Conservation (phyloP, 495 filamentous ascomycete species). For the Neurospora sp. region DNA sequence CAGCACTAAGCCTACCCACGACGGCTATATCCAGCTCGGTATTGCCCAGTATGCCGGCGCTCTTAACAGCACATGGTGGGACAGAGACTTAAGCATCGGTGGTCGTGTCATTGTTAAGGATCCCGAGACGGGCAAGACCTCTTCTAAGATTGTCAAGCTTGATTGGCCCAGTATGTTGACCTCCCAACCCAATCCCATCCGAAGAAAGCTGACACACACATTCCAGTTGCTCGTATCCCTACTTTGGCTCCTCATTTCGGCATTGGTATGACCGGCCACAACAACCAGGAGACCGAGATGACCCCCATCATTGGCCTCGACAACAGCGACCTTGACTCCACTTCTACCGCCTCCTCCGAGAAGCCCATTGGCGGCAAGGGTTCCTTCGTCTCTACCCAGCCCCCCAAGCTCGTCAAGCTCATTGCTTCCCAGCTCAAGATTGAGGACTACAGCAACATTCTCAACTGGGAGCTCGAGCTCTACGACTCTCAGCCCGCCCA, state of each 20-base stretch:
- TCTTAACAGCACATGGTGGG: slow-evolving; percentile 85
- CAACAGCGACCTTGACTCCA: slow-evolving; percentile 45
- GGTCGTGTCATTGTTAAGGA: slow-evolving; percentile 80
- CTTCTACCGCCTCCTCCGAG: slow-evolving; percentile 15
- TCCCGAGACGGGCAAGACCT: slow-evolving; percentile 61
- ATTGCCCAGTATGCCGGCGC: slow-evolving; percentile 89
- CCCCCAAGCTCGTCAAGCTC: slow-evolving; percentile 69
- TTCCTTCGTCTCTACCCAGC: slow-evolving; percentile 71
- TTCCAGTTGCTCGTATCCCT: slow-evolving; percentile 70
- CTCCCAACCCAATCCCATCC: not conserved
- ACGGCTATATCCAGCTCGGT: slow-evolving; percentile 81
- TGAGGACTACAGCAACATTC: slow-evolving; percentile 56
- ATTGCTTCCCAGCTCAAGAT: slow-evolving; percentile 68
- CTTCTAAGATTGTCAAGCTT: slow-evolving; percentile 74
- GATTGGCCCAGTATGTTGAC: slow-evolving; percentile 61
- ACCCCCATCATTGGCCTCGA: slow-evolving; percentile 90
- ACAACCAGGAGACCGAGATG: slow-evolving; percentile 88
- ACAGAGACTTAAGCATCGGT: slow-evolving; percentile 82
- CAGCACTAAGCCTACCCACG: slow-evolving; percentile 64
- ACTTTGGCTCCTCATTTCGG: slow-evolving; percentile 94
- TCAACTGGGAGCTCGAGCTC: slow-evolving; percentile 97
- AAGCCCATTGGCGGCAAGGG: slow-evolving; percentile 37
- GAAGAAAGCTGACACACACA: not conserved
- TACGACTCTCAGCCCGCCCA: slow-evolving; percentile 83
- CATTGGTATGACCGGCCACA: slow-evolving; percentile 59